Evolutionary conservation across 345 rosid species (phyloP).

Genomic region (Populus ilicifolia): DNA sequence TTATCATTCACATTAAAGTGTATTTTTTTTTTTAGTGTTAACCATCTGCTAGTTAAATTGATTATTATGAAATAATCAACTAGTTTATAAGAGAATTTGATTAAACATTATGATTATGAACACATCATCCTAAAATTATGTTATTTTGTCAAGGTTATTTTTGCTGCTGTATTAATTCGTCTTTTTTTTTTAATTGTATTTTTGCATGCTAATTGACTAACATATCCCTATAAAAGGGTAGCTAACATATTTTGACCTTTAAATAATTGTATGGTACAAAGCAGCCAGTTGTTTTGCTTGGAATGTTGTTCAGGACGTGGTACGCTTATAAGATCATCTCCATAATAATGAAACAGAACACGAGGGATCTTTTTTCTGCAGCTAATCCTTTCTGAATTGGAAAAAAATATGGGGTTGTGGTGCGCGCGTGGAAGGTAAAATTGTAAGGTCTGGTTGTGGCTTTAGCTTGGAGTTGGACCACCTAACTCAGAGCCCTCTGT

Average conservation of each 20-base stretch:
- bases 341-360: background rate
- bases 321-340: conserved; percentile 6
- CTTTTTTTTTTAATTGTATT: too few species aligned
- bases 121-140: too few species aligned
- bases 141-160: too few species aligned
- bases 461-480: conserved; percentile 9
- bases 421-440: conserved; percentile 26
- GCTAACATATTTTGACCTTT: conserved; percentile 35
- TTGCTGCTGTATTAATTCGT: too few species aligned
- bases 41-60: too few species aligned
- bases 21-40: too few species aligned
- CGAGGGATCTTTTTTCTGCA: background rate
- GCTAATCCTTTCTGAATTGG: conserved; percentile 1
- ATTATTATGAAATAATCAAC: too few species aligned
- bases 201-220: too few species aligned
- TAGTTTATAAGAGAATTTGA: too few species aligned
- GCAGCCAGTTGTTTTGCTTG: conserved; percentile 36
- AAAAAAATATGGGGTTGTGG: conserved; percentile 17
- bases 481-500: background rate
- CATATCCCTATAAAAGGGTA: background rate
- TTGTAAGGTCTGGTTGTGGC: conserved; percentile 6
- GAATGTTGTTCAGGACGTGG: conserved; percentile 27
- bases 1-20: too few species aligned
- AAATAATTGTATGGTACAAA: conserved; percentile 29
- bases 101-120: too few species aligned